Evolutionary conservation across 805 yeast species (phyloP), one percentile per base, ranked within the genome.

Genomic region (Saturnispora dispora): DNA sequence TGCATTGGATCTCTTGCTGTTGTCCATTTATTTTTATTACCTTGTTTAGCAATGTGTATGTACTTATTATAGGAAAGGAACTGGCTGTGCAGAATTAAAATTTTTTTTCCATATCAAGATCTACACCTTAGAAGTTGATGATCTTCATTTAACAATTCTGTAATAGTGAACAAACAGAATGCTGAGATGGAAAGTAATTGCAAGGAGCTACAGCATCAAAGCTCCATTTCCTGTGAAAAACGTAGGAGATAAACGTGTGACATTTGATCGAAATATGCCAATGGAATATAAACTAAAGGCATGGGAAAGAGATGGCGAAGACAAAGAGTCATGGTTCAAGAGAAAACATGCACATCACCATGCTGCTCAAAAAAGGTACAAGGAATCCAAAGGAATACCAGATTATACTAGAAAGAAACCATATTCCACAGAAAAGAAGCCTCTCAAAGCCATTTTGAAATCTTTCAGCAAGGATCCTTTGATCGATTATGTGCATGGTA

Each of bases 401-500:
- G 61, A 28, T 8, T 28, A 20, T 33, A 25, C n/a, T n/a, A 42
- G 45, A 17, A 57, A 51, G 46, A 42, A 28, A 15, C 35, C 25
- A 17, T 41, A 27, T 20, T 11, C 22, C 43, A 46, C 32, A 46
- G 51, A 25, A 49, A 36, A 32, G n/a, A 46, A 39, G 33, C 45
- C 52, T 6, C 49, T 59, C 46, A 56, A 55, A 32, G 36, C 52
- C 11, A 51, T 58, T 1, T 32, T 65, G 3, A 49, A 50, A 8
- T 39, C 54, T 20, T 52, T 60, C 11, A 57, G 56, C 36, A 30
- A 54, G 7, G 74, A 75, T 49, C 82, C 85, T 0, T 61, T 79
- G 35, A 65, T 75, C 46, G 96, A 88, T 60, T 83, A 82, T 61
- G 66, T 88, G 3, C 88, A 75, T 61, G 96, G 96, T 8, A 80